phyloP scores from a whole-genome alignment of 2,329 filamentous ascomycete species.

The Xylaria sp. region DNA sequence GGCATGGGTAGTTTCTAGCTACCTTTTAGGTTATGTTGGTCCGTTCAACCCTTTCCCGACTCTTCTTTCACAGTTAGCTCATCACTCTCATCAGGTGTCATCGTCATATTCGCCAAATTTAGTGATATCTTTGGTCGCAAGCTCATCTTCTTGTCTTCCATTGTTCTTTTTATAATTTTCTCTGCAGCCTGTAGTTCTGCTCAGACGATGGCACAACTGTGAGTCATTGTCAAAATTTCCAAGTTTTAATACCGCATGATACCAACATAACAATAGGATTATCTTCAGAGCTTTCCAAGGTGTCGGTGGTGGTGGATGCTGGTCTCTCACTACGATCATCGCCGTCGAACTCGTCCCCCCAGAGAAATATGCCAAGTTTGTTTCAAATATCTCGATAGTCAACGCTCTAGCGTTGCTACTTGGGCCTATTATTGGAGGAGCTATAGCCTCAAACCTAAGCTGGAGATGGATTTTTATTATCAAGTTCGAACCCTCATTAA shows the following conservation, averaged over 20 bases:
- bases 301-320: constrained; percentile 39
- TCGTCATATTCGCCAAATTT: constrained; percentile 73
- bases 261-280: constrained; percentile 24
- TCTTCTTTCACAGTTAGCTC: neutral
- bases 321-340: constrained; percentile 36
- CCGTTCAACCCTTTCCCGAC: neutral
- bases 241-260: neutral
- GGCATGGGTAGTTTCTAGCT: constrained; percentile 40
- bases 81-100: constrained; percentile 22
- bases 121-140: constrained; percentile 79
- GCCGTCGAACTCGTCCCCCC: constrained; percentile 39
- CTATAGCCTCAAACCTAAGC: constrained; percentile 34
- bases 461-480: constrained; percentile 48
- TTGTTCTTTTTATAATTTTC: constrained; percentile 73
- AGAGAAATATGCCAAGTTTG: constrained; percentile 35
- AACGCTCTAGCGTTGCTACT: constrained; percentile 36
- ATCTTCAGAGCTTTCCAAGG: constrained; percentile 37
- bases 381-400: constrained; percentile 27
- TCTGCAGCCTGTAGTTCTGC: constrained; percentile 74
- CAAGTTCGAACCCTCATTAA: constrained; percentile 33
- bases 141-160: constrained; percentile 59
- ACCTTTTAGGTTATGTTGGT: constrained; percentile 42
- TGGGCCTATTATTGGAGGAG: constrained; percentile 44
- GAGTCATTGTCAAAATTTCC: constrained; percentile 47
- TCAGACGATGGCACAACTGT: constrained; percentile 72